Evolutionary conservation across 345 rosid species (phyloP).

Genomic region (Citrus australasica): DNA sequence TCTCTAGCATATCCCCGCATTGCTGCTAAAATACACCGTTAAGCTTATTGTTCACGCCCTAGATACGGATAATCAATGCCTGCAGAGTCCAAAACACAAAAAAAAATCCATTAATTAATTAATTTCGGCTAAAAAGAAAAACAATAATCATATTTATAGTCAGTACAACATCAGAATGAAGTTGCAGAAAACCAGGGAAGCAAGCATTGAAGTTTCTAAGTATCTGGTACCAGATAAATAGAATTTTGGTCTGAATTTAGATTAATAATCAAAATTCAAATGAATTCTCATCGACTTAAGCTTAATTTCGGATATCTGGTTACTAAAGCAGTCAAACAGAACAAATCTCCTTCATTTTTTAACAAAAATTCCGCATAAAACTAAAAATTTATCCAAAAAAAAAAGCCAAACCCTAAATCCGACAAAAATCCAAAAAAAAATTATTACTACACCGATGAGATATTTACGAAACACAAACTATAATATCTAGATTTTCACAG

Average conservation of each 20-base stretch:
- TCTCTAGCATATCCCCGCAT: slow-evolving; percentile 49
- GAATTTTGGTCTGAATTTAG: not conserved
- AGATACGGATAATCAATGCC: not conserved
- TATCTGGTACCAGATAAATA: not conserved
- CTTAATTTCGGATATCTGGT: not conserved
- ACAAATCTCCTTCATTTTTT: not conserved
- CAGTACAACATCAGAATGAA: not conserved
- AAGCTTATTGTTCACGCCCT: not conserved
- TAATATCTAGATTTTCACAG: not conserved
- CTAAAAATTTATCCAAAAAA: not conserved
- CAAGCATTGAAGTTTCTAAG: not conserved
- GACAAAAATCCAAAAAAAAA: not conserved
- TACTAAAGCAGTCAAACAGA: too few relatives aligned
- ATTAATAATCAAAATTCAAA: not conserved
- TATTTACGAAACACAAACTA: not conserved
- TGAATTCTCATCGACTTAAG: not conserved
- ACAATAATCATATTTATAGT: not conserved
- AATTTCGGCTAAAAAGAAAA: too few relatives aligned
- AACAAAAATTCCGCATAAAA: not conserved
- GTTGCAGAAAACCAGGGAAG: not conserved
- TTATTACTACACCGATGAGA: not conserved
- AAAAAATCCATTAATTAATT: not conserved
- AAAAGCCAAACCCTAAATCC: not conserved
- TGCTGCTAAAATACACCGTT: slow-evolving; percentile 3
- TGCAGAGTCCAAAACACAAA: slow-evolving; percentile 2